Evolutionary conservation across 176 grass and related monocot species (phyloP).

Genomic region (Eragrostis nindensis): DNA sequence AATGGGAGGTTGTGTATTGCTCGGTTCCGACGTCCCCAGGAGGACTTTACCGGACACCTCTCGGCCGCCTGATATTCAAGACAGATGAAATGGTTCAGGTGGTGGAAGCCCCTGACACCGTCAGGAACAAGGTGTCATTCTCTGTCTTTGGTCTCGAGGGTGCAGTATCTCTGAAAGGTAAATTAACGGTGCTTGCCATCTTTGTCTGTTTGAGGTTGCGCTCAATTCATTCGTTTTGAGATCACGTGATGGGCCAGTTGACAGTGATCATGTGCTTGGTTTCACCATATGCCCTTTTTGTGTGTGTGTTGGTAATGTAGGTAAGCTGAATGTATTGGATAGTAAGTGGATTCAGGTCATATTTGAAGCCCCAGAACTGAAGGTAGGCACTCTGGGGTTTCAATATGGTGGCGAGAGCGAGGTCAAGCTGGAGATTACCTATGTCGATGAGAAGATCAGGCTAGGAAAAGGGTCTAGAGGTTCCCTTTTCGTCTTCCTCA

Average conservation of each 20-base stretch:
- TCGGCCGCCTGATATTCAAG: slow-evolving; percentile 82
- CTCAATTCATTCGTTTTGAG: neutral
- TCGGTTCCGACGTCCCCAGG: slow-evolving; percentile 87
- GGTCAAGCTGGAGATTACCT: slow-evolving; percentile 92
- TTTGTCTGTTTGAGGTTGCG: neutral
- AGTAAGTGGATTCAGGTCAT: slow-evolving; percentile 95
- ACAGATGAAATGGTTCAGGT: slow-evolving; percentile 88
- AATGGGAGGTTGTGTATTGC: slow-evolving; percentile 91
- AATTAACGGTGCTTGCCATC: neutral
- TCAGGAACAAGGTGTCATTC: slow-evolving; percentile 74
- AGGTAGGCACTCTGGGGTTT: slow-evolving; percentile 71
- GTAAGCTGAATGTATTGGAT: slow-evolving; percentile 79
- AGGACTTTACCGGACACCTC: slow-evolving; percentile 69
- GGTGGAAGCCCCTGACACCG: slow-evolving; percentile 74
- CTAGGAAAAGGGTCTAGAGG: slow-evolving; percentile 84
- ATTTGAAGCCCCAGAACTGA: slow-evolving; percentile 84
- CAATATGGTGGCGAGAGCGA: slow-evolving; percentile 86
- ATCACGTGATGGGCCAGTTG: neutral
- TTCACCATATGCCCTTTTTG: neutral
- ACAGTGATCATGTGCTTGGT: neutral
- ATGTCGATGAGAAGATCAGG: slow-evolving; percentile 84
- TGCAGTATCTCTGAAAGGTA: slow-evolving; percentile 83
- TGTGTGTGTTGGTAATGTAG: slow-evolving; percentile 35
- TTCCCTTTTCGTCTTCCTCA: slow-evolving; percentile 86
- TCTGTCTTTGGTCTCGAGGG: slow-evolving; percentile 79